phyloP scores from a whole-genome alignment of 495 filamentous ascomycete genomes.

The Aspergillus mulundensis region DNA sequence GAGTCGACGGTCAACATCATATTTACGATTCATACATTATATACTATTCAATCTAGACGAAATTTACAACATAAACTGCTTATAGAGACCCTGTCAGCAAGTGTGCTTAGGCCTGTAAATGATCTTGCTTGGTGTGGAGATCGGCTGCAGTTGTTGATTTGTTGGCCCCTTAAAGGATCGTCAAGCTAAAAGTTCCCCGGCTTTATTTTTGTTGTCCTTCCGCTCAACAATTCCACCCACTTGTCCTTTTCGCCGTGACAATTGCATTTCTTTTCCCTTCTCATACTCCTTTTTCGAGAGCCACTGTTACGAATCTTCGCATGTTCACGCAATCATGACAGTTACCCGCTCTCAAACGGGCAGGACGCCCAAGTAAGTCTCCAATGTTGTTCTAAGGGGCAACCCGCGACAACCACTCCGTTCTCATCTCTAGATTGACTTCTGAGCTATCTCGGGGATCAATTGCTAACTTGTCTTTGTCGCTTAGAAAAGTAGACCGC shows the following conservation, averaged over 20 bases:
- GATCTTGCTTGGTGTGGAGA: not conserved
- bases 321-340: slow-evolving; percentile 35
- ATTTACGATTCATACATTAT: not conserved
- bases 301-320: slow-evolving; percentile 8
- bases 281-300: not conserved
- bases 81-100: not conserved
- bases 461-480: slow-evolving; percentile 1
- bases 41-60: not conserved
- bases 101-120: not conserved
- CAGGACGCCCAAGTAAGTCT: slow-evolving; percentile 47
- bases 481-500: slow-evolving; percentile 51
- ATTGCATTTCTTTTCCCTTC: not conserved
- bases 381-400: slow-evolving; percentile 17
- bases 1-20: not conserved
- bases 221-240: slow-evolving; percentile 11
- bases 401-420: slow-evolving; percentile 11
- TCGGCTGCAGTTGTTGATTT: not conserved
- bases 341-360: slow-evolving; percentile 49
- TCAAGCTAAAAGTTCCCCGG: slow-evolving; percentile 9
- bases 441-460: not conserved
- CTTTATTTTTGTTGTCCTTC: slow-evolving; percentile 11
- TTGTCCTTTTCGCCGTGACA: not conserved
- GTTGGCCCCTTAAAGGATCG: slow-evolving; percentile 9
- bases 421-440: not conserved
- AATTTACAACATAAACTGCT: not conserved